These are phyloP conservation scores for Sorghum bicolor DNA, from an alignment of 176 grass and related monocot genomes.

Conservation along the genomic window Sorghum_bicolor_NCBIv3 NC_012872.2:65803001-65803500, in stretches of 20 bases:
- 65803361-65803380: conserved; percentile 86
- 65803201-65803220: conserved; percentile 95
- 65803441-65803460: conserved; percentile 61
- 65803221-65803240: conserved; percentile 17
- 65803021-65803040: conserved; percentile 64
- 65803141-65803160: conserved; percentile 70
- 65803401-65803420: conserved; percentile 93
- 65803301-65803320: background rate
- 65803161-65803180: conserved; percentile 76
- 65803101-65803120: conserved; percentile 92
- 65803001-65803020: conserved; percentile 92
- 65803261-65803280: conserved; percentile 6
- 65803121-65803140: conserved; percentile 89
- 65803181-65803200: conserved; percentile 99
- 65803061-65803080: conserved; percentile 29
- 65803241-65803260: background rate
- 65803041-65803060: background rate
- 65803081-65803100: conserved; percentile 65
- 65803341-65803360: conserved; percentile 22
- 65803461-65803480: conserved; percentile 62
- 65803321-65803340: background rate
- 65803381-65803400: conserved; percentile 91
- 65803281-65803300: background rate
- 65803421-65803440: conserved; percentile 51
- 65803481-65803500: conserved; percentile 58